These are phyloP conservation scores for Aspergillus viridinutans DNA, from an alignment of 2,329 filamentous ascomycete genomes.

Conservation along the genomic window DNA sequence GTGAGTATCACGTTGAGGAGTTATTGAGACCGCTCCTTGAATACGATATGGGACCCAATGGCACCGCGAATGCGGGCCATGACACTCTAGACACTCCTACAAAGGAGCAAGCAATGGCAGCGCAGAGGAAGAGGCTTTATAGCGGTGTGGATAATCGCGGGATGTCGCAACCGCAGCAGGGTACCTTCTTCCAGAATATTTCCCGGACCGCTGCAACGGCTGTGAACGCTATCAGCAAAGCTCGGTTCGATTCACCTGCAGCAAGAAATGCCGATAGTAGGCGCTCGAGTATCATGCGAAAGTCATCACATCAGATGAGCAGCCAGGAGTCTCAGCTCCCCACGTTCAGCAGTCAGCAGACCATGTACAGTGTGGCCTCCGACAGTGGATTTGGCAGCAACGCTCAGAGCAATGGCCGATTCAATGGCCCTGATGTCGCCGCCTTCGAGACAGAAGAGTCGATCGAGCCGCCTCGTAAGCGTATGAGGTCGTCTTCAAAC, in stretches of 20 bases:
- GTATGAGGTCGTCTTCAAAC: conserved; percentile 58
- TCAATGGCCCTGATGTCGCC: conserved; percentile 40
- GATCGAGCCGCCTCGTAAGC: conserved; percentile 77
- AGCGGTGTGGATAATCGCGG: conserved; percentile 67
- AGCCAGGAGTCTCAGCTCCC: conserved; percentile 63
- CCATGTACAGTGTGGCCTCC: conserved; percentile 62
- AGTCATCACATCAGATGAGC: conserved; percentile 60
- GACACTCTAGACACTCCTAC: conserved; percentile 88
- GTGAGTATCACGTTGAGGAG: conserved; percentile 58
- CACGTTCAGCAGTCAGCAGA: conserved; percentile 73
- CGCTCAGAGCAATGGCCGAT: conserved; percentile 54
- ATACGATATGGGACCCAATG: conserved; percentile 47
- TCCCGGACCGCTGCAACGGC: conserved; percentile 89
- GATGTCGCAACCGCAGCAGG: conserved; percentile 60
- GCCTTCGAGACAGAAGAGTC: conserved; percentile 50
- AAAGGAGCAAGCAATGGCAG: conserved; percentile 98
- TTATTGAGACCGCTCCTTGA: conserved; percentile 46
- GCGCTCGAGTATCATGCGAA: conserved; percentile 65
- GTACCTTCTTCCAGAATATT: conserved; percentile 96
- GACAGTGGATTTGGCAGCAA: conserved; percentile 67
- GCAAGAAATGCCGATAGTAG: conserved; percentile 62
- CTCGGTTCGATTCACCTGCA: conserved; percentile 82
- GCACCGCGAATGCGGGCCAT: conserved; percentile 64
- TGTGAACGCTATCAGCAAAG: conserved; percentile 94
- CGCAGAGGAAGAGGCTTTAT: conserved; percentile 87